These are phyloP conservation scores for Ceratocystis destructans DNA, from an alignment of 2,329 filamentous ascomycete genomes.

Conservation along the genomic window DNA sequence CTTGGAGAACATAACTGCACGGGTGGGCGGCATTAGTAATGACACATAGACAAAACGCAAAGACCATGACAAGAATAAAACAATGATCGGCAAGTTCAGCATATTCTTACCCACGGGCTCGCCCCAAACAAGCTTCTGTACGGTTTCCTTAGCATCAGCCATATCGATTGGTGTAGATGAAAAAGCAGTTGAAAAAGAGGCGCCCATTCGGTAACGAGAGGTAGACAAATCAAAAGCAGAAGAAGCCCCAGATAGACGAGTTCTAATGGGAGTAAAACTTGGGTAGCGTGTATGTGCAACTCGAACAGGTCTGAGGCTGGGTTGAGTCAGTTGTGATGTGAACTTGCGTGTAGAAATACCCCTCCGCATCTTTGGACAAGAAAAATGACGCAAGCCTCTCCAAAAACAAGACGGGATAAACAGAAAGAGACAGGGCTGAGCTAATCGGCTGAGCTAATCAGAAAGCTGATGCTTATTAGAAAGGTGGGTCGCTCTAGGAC, in stretches of 20 bases:
- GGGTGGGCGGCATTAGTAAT: background rate
- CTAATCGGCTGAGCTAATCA: background rate
- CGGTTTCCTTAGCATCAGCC: slow-evolving; percentile 72
- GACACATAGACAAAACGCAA: background rate
- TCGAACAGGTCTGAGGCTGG: background rate
- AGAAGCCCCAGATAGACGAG: background rate
- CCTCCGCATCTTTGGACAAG: background rate
- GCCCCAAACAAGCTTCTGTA: slow-evolving; percentile 65
- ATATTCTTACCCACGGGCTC: slow-evolving; percentile 29
- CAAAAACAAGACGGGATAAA: background rate
- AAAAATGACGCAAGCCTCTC: background rate
- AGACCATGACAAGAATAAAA: too few relatives aligned
- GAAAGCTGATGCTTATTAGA: background rate
- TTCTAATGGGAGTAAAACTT: background rate
- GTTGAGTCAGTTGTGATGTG: background rate
- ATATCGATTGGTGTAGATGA: slow-evolving; percentile 50
- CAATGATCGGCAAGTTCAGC: too few relatives aligned
- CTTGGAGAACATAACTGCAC: slow-evolving; percentile 82
- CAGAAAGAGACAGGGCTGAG: background rate
- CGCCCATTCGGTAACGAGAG: slow-evolving; percentile 25
- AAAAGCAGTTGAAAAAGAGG: slow-evolving; percentile 25
- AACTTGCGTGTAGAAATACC: background rate
- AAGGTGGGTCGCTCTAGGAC: background rate
- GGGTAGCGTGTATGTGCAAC: background rate
- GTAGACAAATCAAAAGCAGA: slow-evolving; percentile 24